These are phyloP conservation scores for Euptelea pleiosperma DNA, from an alignment of 164 flowering plant species.

Conservation along the genomic window DNA sequence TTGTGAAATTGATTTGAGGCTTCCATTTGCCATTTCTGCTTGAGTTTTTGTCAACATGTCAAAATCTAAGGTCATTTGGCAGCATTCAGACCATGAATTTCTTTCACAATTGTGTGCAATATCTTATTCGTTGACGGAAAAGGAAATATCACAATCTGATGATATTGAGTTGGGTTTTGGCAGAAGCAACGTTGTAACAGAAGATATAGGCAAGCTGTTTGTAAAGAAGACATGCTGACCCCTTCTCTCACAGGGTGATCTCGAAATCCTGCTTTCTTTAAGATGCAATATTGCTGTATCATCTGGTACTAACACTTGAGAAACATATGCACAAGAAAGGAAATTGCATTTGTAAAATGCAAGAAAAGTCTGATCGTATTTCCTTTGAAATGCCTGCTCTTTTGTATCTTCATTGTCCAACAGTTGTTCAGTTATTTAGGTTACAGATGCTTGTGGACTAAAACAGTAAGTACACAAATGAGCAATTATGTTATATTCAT, in stretches of 20 bases:
- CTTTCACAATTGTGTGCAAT: not conserved
- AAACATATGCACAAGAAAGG: not conserved
- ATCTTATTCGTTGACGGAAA: not conserved
- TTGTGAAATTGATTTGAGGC: too few relatives aligned
- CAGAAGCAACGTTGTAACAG: conserved; percentile 91
- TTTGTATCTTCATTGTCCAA: not conserved
- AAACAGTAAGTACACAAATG: too few relatives aligned
- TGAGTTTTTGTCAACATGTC: too few relatives aligned
- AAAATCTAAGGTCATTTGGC: too few relatives aligned
- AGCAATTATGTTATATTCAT: too few relatives aligned
- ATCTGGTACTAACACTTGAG: not conserved
- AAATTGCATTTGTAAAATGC: not conserved
- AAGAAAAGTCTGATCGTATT: not conserved
- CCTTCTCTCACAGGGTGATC: conserved; percentile 15
- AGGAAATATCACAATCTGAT: not conserved
- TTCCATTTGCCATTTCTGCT: too few relatives aligned
- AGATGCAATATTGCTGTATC: not conserved
- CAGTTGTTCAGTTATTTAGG: not conserved
- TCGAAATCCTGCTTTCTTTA: not conserved
- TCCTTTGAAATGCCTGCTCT: not conserved
- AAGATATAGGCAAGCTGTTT: conserved; percentile 78
- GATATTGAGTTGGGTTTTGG: conserved; percentile 10
- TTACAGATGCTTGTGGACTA: too few relatives aligned
- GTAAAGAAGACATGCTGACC: conserved; percentile 42
- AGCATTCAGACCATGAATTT: too few relatives aligned